phyloP scores from a whole-genome alignment of 2,329 filamentous ascomycete genomes.

The Trichoderma sp. region DNA sequence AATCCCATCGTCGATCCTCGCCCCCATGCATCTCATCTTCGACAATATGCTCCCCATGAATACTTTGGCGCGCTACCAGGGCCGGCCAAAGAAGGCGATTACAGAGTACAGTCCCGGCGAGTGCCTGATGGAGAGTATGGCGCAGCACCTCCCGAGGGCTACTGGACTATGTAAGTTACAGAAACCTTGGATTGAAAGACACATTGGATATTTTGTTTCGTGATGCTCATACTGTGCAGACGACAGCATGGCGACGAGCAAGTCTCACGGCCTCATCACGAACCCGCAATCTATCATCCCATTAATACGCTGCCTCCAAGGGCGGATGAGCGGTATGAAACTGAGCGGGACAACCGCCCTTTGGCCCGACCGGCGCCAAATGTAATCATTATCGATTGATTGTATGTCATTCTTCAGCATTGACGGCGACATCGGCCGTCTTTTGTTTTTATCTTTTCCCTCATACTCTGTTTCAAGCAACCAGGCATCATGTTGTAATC shows the following conservation, averaged over 20 bases:
- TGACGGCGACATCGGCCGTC: neutral
- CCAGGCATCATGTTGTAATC: neutral
- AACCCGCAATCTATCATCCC: constrained; percentile 29
- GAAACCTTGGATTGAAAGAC: neutral
- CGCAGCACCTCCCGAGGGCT: constrained; percentile 27
- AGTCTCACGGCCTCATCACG: constrained; percentile 1
- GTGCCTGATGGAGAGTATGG: constrained; percentile 24
- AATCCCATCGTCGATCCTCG: constrained; percentile 28
- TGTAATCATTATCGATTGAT: constrained; percentile 25
- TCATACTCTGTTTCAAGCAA: neutral
- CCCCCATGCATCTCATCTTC: constrained; percentile 16
- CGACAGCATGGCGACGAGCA: constrained; percentile 19
- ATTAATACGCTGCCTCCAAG: constrained; percentile 19
- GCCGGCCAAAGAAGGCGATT: constrained; percentile 10
- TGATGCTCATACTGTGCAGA: constrained; percentile 29
- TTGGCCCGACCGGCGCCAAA: neutral
- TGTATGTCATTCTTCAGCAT: neutral
- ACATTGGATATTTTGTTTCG: neutral
- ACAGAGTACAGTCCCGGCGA: constrained; percentile 25
- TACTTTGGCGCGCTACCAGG: constrained; percentile 1
- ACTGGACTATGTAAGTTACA: constrained; percentile 33
- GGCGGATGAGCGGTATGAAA: constrained; percentile 26
- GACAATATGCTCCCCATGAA: neutral
- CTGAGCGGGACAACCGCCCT: constrained; percentile 26
- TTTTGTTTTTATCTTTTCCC: neutral